These are phyloP conservation scores for Lyophyllum decastes DNA, from an alignment of 768 basidiomycete species.

Conservation along the genomic window DNA sequence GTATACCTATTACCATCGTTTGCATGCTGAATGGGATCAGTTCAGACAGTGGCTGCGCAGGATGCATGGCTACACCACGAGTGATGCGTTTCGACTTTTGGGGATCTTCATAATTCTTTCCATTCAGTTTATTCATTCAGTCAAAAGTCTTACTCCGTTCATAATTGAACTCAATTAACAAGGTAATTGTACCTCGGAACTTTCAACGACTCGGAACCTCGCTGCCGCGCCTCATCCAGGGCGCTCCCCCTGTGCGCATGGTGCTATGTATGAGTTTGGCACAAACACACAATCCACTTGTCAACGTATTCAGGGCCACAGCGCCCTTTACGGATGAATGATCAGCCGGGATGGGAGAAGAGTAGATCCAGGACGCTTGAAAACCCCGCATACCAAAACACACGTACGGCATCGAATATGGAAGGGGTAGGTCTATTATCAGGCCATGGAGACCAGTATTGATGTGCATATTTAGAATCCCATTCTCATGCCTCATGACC, in stretches of 20 bases:
- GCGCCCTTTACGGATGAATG: not conserved
- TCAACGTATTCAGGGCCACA: not conserved
- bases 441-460: conserved; percentile 3
- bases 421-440: not conserved
- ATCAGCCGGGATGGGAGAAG: not conserved
- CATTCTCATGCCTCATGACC: not conserved
- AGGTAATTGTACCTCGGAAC: not conserved
- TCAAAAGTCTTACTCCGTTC: not conserved
- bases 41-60: not conserved
- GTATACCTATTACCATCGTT: not conserved
- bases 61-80: not conserved
- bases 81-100: not conserved
- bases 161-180: not conserved
- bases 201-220: not conserved
- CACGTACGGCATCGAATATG: not conserved
- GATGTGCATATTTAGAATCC: not conserved
- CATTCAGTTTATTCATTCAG: not conserved
- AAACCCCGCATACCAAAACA: not conserved
- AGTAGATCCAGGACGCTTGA: not conserved
- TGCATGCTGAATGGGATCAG: not conserved
- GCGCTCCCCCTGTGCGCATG: not conserved
- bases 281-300: not conserved
- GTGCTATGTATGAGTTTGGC: not conserved
- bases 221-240: not conserved
- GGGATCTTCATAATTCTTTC: not conserved